Evolutionary conservation across 176 grass and related monocot species (phyloP).

Genomic region (Paspalum vaginatum): DNA sequence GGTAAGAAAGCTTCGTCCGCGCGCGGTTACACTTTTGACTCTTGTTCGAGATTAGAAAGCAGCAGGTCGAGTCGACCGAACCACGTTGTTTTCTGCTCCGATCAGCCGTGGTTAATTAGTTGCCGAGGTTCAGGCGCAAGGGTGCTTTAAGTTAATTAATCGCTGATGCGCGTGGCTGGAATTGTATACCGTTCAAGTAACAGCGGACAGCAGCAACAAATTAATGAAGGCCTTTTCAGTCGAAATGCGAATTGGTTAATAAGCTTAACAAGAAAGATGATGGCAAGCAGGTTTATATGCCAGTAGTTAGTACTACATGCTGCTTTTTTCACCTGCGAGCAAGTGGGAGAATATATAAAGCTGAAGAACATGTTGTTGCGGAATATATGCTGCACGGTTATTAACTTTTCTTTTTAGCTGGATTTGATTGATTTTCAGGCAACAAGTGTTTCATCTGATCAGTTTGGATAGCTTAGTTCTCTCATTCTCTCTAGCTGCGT

Average conservation of each 20-base stretch:
- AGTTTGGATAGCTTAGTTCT: too few relatives aligned
- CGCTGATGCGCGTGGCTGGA: neutral
- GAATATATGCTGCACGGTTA: too few relatives aligned
- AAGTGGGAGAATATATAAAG: too few relatives aligned
- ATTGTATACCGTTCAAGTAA: neutral
- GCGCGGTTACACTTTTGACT: constrained; percentile 12
- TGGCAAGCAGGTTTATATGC: too few relatives aligned
- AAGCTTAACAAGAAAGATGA: too few relatives aligned
- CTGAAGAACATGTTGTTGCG: too few relatives aligned
- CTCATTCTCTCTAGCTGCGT: too few relatives aligned
- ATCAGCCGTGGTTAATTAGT: neutral
- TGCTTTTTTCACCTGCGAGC: too few relatives aligned
- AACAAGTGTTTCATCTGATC: too few relatives aligned
- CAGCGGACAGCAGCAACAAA: neutral
- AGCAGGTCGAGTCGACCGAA: neutral
- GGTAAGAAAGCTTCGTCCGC: neutral
- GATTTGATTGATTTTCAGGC: too few relatives aligned
- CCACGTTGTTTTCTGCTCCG: neutral
- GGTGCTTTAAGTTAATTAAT: neutral
- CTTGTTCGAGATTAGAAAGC: neutral
- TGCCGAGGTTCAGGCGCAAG: neutral
- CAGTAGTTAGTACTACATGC: too few relatives aligned
- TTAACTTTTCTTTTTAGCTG: too few relatives aligned
- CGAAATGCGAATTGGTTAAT: neutral
- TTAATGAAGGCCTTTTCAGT: neutral